Base-by-base conservation (phyloP, 108 stramenopile genomes). In the Chaetoceros tenuissimus region DNA sequence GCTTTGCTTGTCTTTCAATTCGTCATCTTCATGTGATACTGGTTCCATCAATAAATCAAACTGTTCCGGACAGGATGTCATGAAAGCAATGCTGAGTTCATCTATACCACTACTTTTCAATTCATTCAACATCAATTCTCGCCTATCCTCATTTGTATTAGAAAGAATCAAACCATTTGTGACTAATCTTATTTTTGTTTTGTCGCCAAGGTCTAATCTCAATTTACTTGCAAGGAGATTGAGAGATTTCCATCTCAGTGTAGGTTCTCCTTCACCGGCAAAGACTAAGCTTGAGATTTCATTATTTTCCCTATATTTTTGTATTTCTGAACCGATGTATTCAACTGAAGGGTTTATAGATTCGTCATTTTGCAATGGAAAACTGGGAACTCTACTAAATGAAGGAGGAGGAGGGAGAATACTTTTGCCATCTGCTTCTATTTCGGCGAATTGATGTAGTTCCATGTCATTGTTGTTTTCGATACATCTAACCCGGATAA, bases 261-360 rank as follows among this genome's bases (percentile, higher is more conserved):
- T 84, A 1, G 87, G 82, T 51, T 88, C 85, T 13, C 85, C 85
- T 65, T 87, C 85, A 34, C 85, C 85, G 1, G 74, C 77, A 47
- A 86, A 59, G 17, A 86, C 84, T 19, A 86, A 60, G 26, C 73
- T 68, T 43, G 77, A 68, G 34, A 64, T 60, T 47, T 51, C 8
- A 44, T 46, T 45, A 2, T 51, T 19, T 24, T n/a, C 21, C 8
- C 20, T 40, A 8, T 24, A 40, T 25, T 58, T 5, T 25, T 60
- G 53, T 16, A 81, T 58, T 57, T 82, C 77, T 0, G 48, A 13
- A 0, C 71, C 24, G 20, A 85, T 54, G 3, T 59, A 53, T 25
- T 55, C 34, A 20, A 74, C 70, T 1, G 73, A 71, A 24, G 81
- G 81, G 18, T 55, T 34, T 55, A 69, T 26, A 20, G n/a, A 23